Evolutionary conservation across 495 filamentous ascomycete genomes (phyloP).

Genomic region (Halenospora varia): DNA sequence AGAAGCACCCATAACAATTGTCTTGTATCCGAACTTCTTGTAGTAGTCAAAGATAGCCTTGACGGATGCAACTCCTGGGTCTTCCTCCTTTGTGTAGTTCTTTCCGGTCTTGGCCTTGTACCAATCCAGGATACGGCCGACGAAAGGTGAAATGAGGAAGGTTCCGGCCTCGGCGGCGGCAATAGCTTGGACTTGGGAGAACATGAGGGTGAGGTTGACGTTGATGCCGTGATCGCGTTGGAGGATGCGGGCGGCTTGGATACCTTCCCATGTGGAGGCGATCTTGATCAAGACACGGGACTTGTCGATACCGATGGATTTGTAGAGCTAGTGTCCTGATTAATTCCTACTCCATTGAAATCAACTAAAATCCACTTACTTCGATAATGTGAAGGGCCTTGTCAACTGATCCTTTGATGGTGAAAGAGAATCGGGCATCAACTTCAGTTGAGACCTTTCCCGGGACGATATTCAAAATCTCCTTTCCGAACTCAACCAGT

Average conservation of each 20-base stretch:
- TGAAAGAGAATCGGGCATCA: constrained; percentile 94
- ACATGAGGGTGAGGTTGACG: constrained; percentile 99
- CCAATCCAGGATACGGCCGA: constrained; percentile 99
- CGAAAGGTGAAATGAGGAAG: constrained; percentile 99
- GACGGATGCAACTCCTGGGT: constrained; percentile 96
- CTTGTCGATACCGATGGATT: constrained; percentile 84
- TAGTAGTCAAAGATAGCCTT: constrained; percentile 99
- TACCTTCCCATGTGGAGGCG: constrained; percentile 92
- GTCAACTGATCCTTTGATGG: constrained; percentile 83
- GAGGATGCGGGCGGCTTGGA: constrained; percentile 93
- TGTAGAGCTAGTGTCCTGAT: constrained; percentile 69
- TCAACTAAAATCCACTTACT: constrained; percentile 51
- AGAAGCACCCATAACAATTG: constrained; percentile 98
- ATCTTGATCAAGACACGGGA: constrained; percentile 90
- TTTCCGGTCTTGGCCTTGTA: constrained; percentile 96
- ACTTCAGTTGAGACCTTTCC: constrained; percentile 99
- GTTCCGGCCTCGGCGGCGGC: constrained; percentile 94
- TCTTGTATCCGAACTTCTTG: constrained; percentile 99
- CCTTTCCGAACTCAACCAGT: constrained; percentile 94
- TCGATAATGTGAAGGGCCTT: constrained; percentile 98
- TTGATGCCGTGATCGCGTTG: constrained; percentile 93
- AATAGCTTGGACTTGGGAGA: constrained; percentile 93
- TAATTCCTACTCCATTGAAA: too few species aligned
- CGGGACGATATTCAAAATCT: constrained; percentile 95
- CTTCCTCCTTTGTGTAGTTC: constrained; percentile 80